phyloP scores from a whole-genome alignment of 1,139 yeast genomes.

The Casaregolazyma suthepensis region DNA sequence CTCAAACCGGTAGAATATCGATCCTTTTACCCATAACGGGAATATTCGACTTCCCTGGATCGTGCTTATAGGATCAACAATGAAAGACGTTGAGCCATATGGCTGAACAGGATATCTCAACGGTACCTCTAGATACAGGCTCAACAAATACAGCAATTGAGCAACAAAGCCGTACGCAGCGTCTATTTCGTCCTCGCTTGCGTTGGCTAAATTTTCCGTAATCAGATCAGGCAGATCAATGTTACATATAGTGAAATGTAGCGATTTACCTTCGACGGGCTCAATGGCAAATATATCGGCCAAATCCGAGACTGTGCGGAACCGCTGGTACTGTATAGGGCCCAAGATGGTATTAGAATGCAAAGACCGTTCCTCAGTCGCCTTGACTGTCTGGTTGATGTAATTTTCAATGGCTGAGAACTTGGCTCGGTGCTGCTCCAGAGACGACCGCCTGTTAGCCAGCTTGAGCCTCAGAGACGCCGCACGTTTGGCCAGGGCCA shows the following conservation, averaged over 20 bases:
- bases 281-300: constrained; percentile 36
- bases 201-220: constrained; percentile 19
- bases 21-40: constrained; percentile 47
- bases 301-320: constrained; percentile 25
- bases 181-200: constrained; percentile 38
- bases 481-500: constrained; percentile 1
- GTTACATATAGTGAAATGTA: constrained; percentile 35
- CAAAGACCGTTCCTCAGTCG: not conserved
- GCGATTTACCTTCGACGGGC: constrained; percentile 22
- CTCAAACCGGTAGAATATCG: constrained; percentile 45
- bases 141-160: constrained; percentile 39
- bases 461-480: not conserved
- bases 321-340: constrained; percentile 17
- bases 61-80: constrained; percentile 44
- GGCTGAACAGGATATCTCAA: constrained; percentile 48
- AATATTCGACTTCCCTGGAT: constrained; percentile 39
- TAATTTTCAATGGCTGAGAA: constrained; percentile 1
- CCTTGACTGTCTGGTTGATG: constrained; percentile 10
- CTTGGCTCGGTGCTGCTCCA: constrained; percentile 10
- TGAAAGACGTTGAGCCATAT: constrained; percentile 46
- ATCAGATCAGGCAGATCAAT: constrained; percentile 23
- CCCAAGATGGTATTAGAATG: constrained; percentile 12
- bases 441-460: not conserved
- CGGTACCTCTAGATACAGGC: constrained; percentile 42
- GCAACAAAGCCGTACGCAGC: constrained; percentile 47